These are phyloP conservation scores for Trichoderma orchidacearum DNA, from an alignment of 495 filamentous ascomycete species.

Conservation along the genomic window DNA sequence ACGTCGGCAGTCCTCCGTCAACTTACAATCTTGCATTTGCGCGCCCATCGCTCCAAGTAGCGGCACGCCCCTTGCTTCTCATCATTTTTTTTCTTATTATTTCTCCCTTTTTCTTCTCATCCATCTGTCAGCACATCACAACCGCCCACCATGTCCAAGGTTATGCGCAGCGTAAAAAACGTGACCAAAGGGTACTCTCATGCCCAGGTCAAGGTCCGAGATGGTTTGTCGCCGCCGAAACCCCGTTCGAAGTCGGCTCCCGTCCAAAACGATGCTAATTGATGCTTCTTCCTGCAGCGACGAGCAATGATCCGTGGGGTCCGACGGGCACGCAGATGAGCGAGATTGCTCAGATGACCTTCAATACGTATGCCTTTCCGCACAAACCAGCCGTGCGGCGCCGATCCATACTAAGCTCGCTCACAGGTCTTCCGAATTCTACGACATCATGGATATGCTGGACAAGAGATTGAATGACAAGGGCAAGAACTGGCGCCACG, in stretches of 20 bases:
- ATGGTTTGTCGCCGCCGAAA: conserved; percentile 53
- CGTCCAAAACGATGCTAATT: not conserved
- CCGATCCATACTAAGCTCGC: not conserved
- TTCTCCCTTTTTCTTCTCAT: not conserved
- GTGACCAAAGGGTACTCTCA: conserved; percentile 98
- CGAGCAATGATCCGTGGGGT: conserved; percentile 98
- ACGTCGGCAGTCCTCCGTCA: not conserved
- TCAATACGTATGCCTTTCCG: conserved; percentile 62
- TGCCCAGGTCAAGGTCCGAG: conserved; percentile 97
- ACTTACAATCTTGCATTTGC: no score
- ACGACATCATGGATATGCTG: conserved; percentile 99
- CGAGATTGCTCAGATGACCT: conserved; percentile 95
- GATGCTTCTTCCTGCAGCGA: conserved; percentile 43
- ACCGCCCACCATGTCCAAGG: conserved; percentile 70
- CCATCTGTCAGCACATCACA: not conserved
- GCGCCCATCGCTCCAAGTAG: not conserved
- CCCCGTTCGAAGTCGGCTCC: not conserved
- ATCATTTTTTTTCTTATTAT: not conserved
- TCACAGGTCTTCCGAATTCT: conserved; percentile 82
- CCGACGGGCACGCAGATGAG: conserved; percentile 97
- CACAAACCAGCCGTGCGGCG: not conserved
- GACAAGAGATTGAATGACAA: conserved; percentile 99
- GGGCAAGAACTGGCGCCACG: conserved; percentile 99
- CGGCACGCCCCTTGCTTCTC: not conserved
- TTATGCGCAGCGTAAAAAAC: conserved; percentile 97